These are phyloP conservation scores for Cornus suecica DNA, from an alignment of 148 eudicot species.

Conservation along the genomic window DNA sequence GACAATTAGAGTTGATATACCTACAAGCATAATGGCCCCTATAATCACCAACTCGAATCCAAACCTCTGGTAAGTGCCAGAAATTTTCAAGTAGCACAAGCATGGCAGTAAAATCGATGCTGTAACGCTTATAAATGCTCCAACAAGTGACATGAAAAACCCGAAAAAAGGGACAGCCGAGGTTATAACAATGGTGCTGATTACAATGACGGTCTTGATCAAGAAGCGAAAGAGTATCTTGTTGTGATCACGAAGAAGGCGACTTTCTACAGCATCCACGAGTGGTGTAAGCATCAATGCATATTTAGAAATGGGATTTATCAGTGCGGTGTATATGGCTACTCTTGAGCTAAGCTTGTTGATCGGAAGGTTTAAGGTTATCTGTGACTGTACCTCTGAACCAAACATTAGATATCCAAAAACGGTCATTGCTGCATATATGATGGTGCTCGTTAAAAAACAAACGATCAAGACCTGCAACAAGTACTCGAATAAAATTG, in stretches of 20 bases:
- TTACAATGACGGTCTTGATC: slow-evolving; percentile 33
- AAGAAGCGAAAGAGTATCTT: slow-evolving; percentile 27
- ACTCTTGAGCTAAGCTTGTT: slow-evolving; percentile 34
- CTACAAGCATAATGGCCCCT: slow-evolving; percentile 22
- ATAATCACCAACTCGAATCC: slow-evolving; percentile 26
- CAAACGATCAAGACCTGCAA: slow-evolving; percentile 47
- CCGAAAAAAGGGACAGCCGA: slow-evolving; percentile 45
- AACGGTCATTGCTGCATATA: slow-evolving; percentile 47
- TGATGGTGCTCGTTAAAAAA: slow-evolving; percentile 41
- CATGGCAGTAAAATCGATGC: slow-evolving; percentile 47
- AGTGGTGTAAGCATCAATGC: slow-evolving; percentile 54
- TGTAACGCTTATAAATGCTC: slow-evolving; percentile 43
- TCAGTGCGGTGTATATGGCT: slow-evolving; percentile 50
- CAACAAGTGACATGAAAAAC: slow-evolving; percentile 46
- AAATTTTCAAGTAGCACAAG: slow-evolving; percentile 56
- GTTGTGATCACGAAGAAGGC: slow-evolving; percentile 30
- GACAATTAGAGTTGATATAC: slow-evolving; percentile 30
- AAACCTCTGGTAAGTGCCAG: slow-evolving; percentile 15
- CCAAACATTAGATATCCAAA: slow-evolving; percentile 54
- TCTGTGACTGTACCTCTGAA: slow-evolving; percentile 36
- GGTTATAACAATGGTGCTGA: slow-evolving; percentile 43
- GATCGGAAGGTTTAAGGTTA: slow-evolving; percentile 47
- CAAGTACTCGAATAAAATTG: too few relatives aligned
- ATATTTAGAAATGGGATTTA: slow-evolving; percentile 51
- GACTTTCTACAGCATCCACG: slow-evolving; percentile 35